Evolutionary conservation across 306 rosid species (phyloP).

Genomic region (Sechiopsis laciniata): DNA sequence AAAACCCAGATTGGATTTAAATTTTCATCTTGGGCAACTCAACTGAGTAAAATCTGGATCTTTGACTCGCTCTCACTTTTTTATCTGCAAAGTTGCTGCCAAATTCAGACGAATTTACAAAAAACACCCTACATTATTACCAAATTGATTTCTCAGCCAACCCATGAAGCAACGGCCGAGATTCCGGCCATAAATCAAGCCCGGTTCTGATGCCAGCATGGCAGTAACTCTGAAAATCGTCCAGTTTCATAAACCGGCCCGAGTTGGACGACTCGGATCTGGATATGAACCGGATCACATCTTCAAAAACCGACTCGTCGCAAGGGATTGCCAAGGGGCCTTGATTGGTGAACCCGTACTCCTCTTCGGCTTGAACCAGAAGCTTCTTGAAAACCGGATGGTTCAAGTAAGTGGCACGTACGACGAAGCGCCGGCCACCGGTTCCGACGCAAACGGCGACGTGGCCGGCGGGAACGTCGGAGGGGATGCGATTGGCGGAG

Average conservation of each 20-base stretch:
- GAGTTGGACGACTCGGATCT: conserved; percentile 43
- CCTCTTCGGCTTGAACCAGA: conserved; percentile 65
- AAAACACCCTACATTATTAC: conserved; percentile 25
- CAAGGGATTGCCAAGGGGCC: conserved; percentile 85
- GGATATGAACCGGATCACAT: conserved; percentile 51
- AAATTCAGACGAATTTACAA: not conserved
- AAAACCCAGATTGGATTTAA: conserved; percentile 10
- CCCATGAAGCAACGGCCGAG: conserved; percentile 67
- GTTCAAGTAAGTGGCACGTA: conserved; percentile 74
- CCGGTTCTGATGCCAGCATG: conserved; percentile 41
- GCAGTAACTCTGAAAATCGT: conserved; percentile 54
- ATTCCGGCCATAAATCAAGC: conserved; percentile 69
- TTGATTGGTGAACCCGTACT: conserved; percentile 57
- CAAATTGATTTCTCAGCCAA: conserved; percentile 53
- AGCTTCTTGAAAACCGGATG: conserved; percentile 86
- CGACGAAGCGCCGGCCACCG: conserved; percentile 49
- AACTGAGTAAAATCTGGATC: conserved; percentile 33
- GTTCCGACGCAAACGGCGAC: conserved; percentile 79
- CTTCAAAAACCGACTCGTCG: conserved; percentile 65
- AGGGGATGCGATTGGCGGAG: conserved; percentile 55
- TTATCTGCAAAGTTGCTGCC: conserved; percentile 11
- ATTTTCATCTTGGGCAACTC: conserved; percentile 7
- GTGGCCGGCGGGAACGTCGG: conserved; percentile 89
- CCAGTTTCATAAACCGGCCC: conserved; percentile 40
- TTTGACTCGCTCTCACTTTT: conserved; percentile 7